A percentile compares a stretch with the other conserved stretches of the same genome.
Evolutionary conservation across 78 protist genomes (phyloP).

Genomic region (Corallochytrium limacisporum): DNA sequence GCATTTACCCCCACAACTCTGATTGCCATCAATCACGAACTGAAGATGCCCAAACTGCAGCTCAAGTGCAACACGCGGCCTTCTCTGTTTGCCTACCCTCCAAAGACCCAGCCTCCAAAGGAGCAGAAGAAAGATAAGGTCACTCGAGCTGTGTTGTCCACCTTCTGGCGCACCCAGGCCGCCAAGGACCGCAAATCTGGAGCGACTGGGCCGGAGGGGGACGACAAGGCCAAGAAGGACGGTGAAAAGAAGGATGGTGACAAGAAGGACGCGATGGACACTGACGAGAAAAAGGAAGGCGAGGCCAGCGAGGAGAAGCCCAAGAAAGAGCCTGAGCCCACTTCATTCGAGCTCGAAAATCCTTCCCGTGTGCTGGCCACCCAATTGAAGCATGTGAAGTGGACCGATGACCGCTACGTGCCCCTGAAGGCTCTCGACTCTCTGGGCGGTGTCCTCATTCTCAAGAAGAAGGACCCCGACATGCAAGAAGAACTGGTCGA

Average conservation of each 20-base stretch:
- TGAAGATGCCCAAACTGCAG: slow-evolving; percentile 27
- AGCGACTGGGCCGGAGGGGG: too few species aligned
- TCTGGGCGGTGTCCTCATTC: slow-evolving; percentile 5
- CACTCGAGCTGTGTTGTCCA: neutral
- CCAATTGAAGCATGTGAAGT: neutral
- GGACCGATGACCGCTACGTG: neutral
- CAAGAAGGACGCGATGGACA: slow-evolving; percentile 26
- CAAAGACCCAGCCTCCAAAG: slow-evolving; percentile 21
- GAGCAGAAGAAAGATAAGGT: slow-evolving; percentile 24
- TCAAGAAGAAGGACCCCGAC: slow-evolving; percentile 6
- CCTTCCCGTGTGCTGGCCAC: neutral
- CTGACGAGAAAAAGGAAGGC: slow-evolving; percentile 8
- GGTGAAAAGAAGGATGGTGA: neutral
- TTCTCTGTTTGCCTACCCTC: slow-evolving; percentile 81
- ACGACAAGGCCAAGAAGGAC: neutral
- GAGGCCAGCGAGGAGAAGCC: slow-evolving; percentile 25
- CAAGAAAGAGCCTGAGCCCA: slow-evolving; percentile 26
- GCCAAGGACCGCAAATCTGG: too few species aligned
- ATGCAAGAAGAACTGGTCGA: slow-evolving; percentile 7
- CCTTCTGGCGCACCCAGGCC: too few species aligned
- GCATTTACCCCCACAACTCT: slow-evolving; percentile 89
- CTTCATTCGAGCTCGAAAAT: neutral
- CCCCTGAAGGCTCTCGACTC: neutral
- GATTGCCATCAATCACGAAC: slow-evolving; percentile 75
- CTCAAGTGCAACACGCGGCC: slow-evolving; percentile 38